A percentile compares a stretch with the other conserved stretches of the same genome.
Conservation (phyloP, 176 grass and related monocot species). For the Ensete ventricosum region DNA sequence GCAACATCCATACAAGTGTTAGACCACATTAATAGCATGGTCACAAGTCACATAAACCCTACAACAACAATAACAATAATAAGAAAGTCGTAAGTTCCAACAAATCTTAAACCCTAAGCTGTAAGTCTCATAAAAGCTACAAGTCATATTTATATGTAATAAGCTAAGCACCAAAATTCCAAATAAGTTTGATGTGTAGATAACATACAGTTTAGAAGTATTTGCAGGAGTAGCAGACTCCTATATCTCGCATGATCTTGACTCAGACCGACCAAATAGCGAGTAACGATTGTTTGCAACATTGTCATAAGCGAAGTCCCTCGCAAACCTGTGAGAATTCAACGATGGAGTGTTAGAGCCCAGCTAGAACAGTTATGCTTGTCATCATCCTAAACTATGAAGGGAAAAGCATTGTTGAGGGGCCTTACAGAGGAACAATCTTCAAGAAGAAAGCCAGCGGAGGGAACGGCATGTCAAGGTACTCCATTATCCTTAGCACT, state of each 20-base stretch:
- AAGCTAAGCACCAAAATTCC: too few species aligned
- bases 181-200: too few species aligned
- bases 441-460: constrained; percentile 61
- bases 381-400: neutral
- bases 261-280: constrained; percentile 60
- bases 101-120: too few species aligned
- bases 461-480: constrained; percentile 72
- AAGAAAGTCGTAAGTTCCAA: neutral
- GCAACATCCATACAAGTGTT: too few species aligned
- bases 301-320: constrained; percentile 82
- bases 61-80: too few species aligned
- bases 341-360: neutral
- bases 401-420: neutral
- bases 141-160: too few species aligned
- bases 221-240: constrained; percentile 2
- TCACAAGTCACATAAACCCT: too few species aligned
- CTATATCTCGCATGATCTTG: constrained; percentile 74
- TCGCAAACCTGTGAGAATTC: constrained; percentile 42
- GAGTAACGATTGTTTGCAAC: constrained; percentile 64
- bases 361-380: neutral
- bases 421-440: constrained; percentile 56
- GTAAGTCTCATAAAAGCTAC: too few species aligned
- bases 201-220: too few species aligned
- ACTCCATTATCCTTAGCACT: constrained; percentile 86
- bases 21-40: too few species aligned